Evolutionary conservation across 139 green algal genomes (phyloP), one percentile per base, ranked within the genome.

Genomic region (Zygnema circumcarinatum): DNA sequence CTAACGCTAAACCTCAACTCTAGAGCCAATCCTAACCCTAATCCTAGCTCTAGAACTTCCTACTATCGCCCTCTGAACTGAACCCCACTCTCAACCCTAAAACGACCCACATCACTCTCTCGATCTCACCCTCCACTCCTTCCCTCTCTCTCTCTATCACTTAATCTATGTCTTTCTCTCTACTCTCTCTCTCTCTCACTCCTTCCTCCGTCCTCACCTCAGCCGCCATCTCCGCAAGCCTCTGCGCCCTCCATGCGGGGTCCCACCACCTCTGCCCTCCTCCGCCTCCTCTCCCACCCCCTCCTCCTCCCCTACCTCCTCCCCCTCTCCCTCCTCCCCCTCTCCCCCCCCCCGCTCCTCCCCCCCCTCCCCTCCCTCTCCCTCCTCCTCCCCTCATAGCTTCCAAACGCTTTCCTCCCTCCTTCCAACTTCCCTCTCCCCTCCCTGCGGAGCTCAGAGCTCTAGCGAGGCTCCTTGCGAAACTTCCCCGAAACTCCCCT

Each of bases 201-300:
- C 41, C 25, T 31, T 67, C 74, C 25, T 81, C 29, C 74, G 39
- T 52, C 74, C 74, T 81, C 74, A 81, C 74, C 74, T 81, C 74
- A 11, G 11, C 47, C 32, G 16, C 74, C 74, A 81, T 81, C 32
- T 47, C 74, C n/a, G 74, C 74, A 33, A 81, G 21, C 35, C 74
- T 47, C 74, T 81, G 29, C 31, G 74, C 74, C 39, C 74, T 47
- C 74, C 74, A 81, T 52, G 31, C 31, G n/a, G 74, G 74, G 47
- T 81, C 74, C 74, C 74, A 81, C 74, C 74, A 81, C 47, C 31
- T 25, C 74, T 81, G 74, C 32, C 47, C 74, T 31, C 74, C 74
- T 7, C 74, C 74, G 0, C 74, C 74, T 81, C 73, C 32, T 29
- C 69, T 41, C 33, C 74, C 32, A 52, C 74, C 74, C 42, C 74